Conservation (phyloP, 2,329 filamentous ascomycete genomes). For the Sclerotinia trifoliorum region DNA sequence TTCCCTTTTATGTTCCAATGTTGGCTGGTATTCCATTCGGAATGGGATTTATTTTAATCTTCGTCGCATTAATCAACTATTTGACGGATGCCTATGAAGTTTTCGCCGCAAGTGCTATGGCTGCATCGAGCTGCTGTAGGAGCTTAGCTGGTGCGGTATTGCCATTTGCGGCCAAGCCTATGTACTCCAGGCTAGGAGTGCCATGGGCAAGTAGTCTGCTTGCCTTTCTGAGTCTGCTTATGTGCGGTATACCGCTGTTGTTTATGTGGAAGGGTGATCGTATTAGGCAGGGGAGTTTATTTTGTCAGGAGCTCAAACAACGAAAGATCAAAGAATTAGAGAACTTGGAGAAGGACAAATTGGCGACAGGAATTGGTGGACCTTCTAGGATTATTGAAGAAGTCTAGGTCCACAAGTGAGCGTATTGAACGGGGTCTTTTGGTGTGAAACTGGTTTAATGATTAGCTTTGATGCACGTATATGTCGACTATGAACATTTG, state of each 20-base stretch:
- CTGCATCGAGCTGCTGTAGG: slow-evolving; percentile 43
- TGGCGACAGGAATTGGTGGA: slow-evolving; percentile 11
- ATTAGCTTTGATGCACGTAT: not conserved
- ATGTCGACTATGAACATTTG: not conserved
- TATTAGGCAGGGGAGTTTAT: slow-evolving; percentile 48
- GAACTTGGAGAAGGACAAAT: slow-evolving; percentile 30
- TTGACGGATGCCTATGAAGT: slow-evolving; percentile 56
- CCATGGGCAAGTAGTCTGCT: slow-evolving; percentile 49
- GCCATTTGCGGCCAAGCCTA: slow-evolving; percentile 48
- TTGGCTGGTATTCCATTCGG: slow-evolving; percentile 57
- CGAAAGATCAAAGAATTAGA: slow-evolving; percentile 37
- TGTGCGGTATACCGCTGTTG: slow-evolving; percentile 52
- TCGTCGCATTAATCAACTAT: slow-evolving; percentile 61
- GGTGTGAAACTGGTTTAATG: not conserved
- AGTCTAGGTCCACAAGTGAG: not conserved
- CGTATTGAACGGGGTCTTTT: not conserved
- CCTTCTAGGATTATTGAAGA: slow-evolving; percentile 4
- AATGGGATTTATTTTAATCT: slow-evolving; percentile 52
- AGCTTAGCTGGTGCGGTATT: slow-evolving; percentile 47
- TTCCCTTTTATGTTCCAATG: slow-evolving; percentile 56
- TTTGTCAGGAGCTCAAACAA: slow-evolving; percentile 50
- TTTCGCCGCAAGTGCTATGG: slow-evolving; percentile 57
- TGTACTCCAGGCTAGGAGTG: slow-evolving; percentile 48
- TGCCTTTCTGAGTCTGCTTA: slow-evolving; percentile 48
- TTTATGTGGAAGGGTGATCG: slow-evolving; percentile 50